phyloP scores from a whole-genome alignment of 1,284 basidiomycete species.

The Pseudozyma sp. region DNA sequence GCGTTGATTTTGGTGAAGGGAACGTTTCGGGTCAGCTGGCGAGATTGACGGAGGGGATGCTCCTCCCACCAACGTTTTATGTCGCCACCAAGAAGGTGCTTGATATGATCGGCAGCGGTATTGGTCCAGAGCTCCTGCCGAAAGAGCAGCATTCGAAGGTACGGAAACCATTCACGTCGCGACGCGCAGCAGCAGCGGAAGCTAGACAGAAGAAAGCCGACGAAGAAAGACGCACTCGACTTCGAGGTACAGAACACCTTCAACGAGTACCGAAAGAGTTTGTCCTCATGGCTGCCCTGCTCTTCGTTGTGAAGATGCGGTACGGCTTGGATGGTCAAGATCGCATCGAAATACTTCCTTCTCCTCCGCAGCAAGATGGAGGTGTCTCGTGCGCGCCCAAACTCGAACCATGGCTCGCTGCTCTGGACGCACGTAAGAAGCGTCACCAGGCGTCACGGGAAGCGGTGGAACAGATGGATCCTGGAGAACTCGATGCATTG shows the following conservation, averaged over 20 bases:
- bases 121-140: slow-evolving; percentile 73
- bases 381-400: slow-evolving; percentile 37
- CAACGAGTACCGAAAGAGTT: slow-evolving; percentile 81
- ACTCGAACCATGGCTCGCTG: slow-evolving; percentile 31
- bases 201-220: not conserved
- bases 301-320: slow-evolving; percentile 60
- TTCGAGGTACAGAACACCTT: slow-evolving; percentile 34
- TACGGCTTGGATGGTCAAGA: slow-evolving; percentile 61
- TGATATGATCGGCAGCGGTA: slow-evolving; percentile 23
- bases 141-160: slow-evolving; percentile 39
- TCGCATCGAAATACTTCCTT: slow-evolving; percentile 22
- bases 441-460: slow-evolving; percentile 11
- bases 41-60: slow-evolving; percentile 78
- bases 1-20: slow-evolving; percentile 79
- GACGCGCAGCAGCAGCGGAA: not conserved
- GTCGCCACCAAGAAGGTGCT: slow-evolving; percentile 47
- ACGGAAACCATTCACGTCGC: not conserved
- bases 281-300: slow-evolving; percentile 74
- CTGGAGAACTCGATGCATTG: slow-evolving; percentile 74
- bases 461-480: slow-evolving; percentile 73
- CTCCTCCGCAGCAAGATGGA: slow-evolving; percentile 8
- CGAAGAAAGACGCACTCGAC: not conserved
- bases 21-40: slow-evolving; percentile 84
- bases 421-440: slow-evolving; percentile 23
- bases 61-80: slow-evolving; percentile 77